A percentile compares a stretch with the other conserved stretches of the same genome.
phyloP scores from a whole-genome alignment of 768 basidiomycete species.

The Boletus sensibilis region DNA sequence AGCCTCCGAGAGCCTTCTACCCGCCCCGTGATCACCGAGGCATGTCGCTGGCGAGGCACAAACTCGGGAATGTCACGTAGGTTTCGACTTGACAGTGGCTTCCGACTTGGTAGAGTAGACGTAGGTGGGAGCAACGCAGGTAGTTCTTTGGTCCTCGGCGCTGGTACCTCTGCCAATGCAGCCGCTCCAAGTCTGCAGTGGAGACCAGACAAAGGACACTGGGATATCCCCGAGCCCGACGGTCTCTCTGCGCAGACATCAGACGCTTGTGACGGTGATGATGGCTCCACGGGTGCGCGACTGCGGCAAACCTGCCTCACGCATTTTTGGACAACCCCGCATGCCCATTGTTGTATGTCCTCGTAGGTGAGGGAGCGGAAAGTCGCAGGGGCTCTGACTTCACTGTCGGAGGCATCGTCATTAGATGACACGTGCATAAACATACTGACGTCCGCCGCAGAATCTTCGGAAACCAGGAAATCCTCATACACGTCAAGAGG shows the following conservation, averaged over 20 bases:
- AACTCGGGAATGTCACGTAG: slow-evolving; percentile 26
- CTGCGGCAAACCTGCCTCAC: slow-evolving; percentile 15
- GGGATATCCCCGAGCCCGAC: slow-evolving; percentile 18
- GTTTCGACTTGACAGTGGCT: slow-evolving; percentile 6
- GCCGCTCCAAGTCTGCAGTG: slow-evolving; percentile 19
- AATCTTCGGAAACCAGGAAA: slow-evolving; percentile 16
- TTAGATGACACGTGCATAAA: slow-evolving; percentile 20
- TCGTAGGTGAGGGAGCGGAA: slow-evolving; percentile 19
- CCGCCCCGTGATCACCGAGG: not conserved
- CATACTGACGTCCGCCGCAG: slow-evolving; percentile 21
- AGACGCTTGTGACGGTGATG: slow-evolving; percentile 27
- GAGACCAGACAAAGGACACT: slow-evolving; percentile 26
- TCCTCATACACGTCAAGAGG: slow-evolving; percentile 9
- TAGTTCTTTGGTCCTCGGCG: not conserved
- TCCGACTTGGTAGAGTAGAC: not conserved
- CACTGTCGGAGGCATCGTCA: slow-evolving; percentile 10
- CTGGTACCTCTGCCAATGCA: not conserved
- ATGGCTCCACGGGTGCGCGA: slow-evolving; percentile 10
- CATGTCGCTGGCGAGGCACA: slow-evolving; percentile 21
- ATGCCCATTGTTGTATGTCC: slow-evolving; percentile 28
- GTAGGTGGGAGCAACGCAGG: not conserved
- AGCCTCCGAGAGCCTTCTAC: not conserved
- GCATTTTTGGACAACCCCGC: slow-evolving; percentile 27
- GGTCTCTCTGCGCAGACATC: slow-evolving; percentile 30
- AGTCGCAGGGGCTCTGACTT: slow-evolving; percentile 4